Conservation (phyloP, 805 yeast genomes). For the Spathaspora girioi region DNA sequence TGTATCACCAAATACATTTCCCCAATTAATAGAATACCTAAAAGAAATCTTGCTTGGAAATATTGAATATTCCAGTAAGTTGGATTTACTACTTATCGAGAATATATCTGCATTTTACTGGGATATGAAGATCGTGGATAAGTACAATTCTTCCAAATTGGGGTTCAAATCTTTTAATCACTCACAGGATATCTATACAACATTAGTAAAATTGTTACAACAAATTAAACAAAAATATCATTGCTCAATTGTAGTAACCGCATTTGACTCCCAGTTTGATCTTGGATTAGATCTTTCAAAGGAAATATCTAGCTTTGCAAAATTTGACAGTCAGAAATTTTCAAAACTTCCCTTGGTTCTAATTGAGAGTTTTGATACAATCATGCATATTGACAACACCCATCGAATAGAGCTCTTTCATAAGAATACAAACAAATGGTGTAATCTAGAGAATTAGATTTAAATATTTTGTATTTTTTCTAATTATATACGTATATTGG, state of each 20-base stretch:
- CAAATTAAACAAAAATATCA: slow-evolving; percentile 13
- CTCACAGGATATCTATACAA: slow-evolving; percentile 11
- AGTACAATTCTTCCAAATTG: slow-evolving; percentile 5
- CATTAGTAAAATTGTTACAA: slow-evolving; percentile 10
- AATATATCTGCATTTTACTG: slow-evolving; percentile 34
- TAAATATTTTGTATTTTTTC: neutral
- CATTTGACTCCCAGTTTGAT: slow-evolving; percentile 24
- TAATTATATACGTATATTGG: neutral
- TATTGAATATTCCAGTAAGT: neutral
- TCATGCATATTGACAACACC: slow-evolving; percentile 10
- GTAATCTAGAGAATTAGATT: neutral
- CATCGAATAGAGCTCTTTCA: slow-evolving; percentile 1
- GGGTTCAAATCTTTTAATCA: slow-evolving; percentile 6
- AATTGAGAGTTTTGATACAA: slow-evolving; percentile 7
- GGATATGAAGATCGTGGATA: slow-evolving; percentile 18
- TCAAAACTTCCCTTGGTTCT: slow-evolving; percentile 10
- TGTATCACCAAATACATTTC: neutral
- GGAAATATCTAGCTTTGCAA: neutral
- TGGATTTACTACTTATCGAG: slow-evolving; percentile 2
- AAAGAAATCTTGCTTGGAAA: neutral
- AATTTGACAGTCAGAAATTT: neutral
- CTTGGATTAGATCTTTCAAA: slow-evolving; percentile 19
- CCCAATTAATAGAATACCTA: neutral
- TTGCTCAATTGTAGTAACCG: slow-evolving; percentile 27
- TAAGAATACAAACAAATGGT: slow-evolving; percentile 7